Evolutionary conservation across 192 early-diverging fungal genomes (phyloP).

Genomic region (Podila epicladia): DNA sequence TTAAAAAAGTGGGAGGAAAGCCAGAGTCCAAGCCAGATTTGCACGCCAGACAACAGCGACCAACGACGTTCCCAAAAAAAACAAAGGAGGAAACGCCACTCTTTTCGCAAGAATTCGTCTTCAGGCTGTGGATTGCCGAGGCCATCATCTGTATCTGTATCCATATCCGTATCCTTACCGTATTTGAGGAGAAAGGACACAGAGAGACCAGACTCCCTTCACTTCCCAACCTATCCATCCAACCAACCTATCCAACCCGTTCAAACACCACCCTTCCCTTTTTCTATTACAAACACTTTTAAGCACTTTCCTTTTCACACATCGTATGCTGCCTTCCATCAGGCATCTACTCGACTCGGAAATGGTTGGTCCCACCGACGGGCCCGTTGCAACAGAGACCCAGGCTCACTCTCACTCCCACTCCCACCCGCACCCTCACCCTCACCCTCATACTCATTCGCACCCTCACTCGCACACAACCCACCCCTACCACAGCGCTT

Average conservation of each 20-base stretch:
- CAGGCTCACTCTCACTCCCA: neutral
- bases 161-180: too few relatives aligned
- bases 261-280: neutral
- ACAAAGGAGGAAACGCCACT: too few relatives aligned
- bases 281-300: neutral
- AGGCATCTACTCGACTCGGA: constrained; percentile 29
- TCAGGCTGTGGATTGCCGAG: too few relatives aligned
- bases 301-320: neutral
- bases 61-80: too few relatives aligned
- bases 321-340: constrained; percentile 47
- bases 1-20: too few relatives aligned
- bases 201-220: too few relatives aligned
- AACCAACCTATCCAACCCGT: too few relatives aligned
- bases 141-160: neutral
- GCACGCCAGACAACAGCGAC: too few relatives aligned
- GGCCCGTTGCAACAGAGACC: neutral
- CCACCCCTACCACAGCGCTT: neutral
- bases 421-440: neutral
- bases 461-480: neutral
- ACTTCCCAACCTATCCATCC: too few relatives aligned
- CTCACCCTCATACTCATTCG: neutral
- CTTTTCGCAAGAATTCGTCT: too few relatives aligned
- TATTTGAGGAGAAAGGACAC: too few relatives aligned
- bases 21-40: too few relatives aligned
- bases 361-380: neutral